phyloP scores from a whole-genome alignment of 345 rosid species.

The Camelina hispida region DNA sequence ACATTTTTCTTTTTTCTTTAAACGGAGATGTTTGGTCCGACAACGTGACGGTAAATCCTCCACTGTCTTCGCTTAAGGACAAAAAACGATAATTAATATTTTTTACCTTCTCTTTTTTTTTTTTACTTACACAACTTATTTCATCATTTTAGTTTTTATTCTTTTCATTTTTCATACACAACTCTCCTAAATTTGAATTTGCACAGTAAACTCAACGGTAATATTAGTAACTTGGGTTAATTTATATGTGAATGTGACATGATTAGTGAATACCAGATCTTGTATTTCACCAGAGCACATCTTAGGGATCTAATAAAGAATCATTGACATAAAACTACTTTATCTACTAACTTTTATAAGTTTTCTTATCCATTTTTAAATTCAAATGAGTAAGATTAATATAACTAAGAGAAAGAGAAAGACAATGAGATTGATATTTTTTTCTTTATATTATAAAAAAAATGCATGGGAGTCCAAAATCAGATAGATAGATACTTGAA shows the following conservation, averaged over 20 bases:
- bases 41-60: conserved; percentile 30
- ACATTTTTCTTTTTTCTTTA: neutral
- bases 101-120: neutral
- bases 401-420: neutral
- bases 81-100: conserved; percentile 13
- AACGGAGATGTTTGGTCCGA: conserved; percentile 30
- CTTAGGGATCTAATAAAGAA: too few species aligned
- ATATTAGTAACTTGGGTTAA: neutral
- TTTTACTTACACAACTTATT: neutral
- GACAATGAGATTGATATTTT: conserved; percentile 35
- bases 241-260: conserved; percentile 12
- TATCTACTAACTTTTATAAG: conserved; percentile 9
- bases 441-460: neutral
- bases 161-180: neutral
- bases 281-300: neutral
- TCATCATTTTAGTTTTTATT: neutral
- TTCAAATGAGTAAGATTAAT: neutral
- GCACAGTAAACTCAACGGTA: neutral
- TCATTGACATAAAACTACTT: conserved; percentile 6
- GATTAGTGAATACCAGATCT: neutral
- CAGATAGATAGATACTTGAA: conserved; percentile 36
- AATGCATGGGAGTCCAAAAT: conserved; percentile 41
- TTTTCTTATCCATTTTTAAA: conserved; percentile 4
- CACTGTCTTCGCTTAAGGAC: conserved; percentile 30
- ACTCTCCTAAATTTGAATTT: neutral